Percentiles rank a stretch among this genome's conserved stretches.
phyloP scores from a whole-genome alignment of 805 yeast species.

The Yamadazyma kitorensis region DNA sequence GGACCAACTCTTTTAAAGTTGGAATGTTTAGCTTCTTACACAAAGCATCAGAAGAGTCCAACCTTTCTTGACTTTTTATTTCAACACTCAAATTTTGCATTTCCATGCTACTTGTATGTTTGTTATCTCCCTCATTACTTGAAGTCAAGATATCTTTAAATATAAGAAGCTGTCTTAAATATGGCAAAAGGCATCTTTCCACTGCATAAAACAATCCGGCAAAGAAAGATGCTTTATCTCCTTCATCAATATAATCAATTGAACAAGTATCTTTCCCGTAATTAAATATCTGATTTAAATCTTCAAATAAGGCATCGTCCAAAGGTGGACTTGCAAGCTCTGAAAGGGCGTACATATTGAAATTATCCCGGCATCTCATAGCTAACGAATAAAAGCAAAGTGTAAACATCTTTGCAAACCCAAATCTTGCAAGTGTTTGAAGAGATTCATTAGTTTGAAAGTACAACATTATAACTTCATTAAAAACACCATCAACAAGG shows the following conservation, averaged over 20 bases:
- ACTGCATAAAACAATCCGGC: constrained; percentile 15
- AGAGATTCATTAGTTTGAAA: constrained; percentile 48
- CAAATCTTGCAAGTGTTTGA: constrained; percentile 30
- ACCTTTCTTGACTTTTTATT: constrained; percentile 14
- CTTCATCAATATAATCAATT: constrained; percentile 3
- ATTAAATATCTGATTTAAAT: constrained; percentile 5
- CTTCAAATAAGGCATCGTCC: constrained; percentile 1
- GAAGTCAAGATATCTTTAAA: constrained; percentile 34
- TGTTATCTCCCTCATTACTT: constrained; percentile 24
- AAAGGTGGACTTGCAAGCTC: neutral
- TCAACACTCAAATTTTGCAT: constrained; percentile 16
- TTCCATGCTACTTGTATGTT: constrained; percentile 14
- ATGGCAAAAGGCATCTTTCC: constrained; percentile 28
- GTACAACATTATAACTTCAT: constrained; percentile 37
- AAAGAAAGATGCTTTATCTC: constrained; percentile 5
- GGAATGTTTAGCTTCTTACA: constrained; percentile 24
- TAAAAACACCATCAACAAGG: constrained; percentile 31
- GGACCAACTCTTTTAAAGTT: constrained; percentile 17
- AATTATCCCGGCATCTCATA: constrained; percentile 3
- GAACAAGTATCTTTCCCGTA: constrained; percentile 9
- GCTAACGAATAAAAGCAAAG: constrained; percentile 21
- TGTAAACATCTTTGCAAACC: constrained; percentile 26
- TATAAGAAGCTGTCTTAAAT: constrained; percentile 32
- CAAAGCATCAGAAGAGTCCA: constrained; percentile 22
- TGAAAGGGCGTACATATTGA: neutral